Evolutionary conservation across 2,329 filamentous ascomycete genomes (phyloP).

Genomic region (Pseudogymnoascus verrucosus): DNA sequence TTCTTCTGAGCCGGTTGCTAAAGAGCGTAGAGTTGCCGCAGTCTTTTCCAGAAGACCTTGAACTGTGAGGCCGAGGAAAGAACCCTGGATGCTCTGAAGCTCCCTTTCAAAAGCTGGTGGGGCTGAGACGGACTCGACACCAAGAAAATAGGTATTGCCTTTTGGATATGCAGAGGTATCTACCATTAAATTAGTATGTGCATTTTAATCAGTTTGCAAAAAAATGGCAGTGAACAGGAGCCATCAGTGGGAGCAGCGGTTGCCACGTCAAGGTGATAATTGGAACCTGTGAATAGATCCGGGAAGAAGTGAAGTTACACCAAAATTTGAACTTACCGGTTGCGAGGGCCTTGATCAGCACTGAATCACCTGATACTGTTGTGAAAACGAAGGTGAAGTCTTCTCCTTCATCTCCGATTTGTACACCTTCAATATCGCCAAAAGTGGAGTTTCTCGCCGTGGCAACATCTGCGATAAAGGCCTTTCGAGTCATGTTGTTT

Average conservation of each 20-base stretch:
- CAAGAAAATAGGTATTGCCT: slow-evolving; percentile 49
- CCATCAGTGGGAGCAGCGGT: background rate
- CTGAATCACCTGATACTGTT: slow-evolving; percentile 21
- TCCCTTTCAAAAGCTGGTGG: slow-evolving; percentile 33
- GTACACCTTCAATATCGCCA: slow-evolving; percentile 45
- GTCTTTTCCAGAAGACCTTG: background rate
- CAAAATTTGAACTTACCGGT: slow-evolving; percentile 16
- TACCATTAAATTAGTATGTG: background rate
- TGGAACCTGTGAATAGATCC: background rate
- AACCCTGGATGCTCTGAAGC: slow-evolving; percentile 22
- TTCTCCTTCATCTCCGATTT: slow-evolving; percentile 61
- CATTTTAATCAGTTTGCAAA: background rate
- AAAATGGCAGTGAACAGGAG: background rate
- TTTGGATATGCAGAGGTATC: slow-evolving; percentile 46
- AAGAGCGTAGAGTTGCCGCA: background rate
- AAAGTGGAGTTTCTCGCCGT: slow-evolving; percentile 33
- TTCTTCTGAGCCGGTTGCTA: background rate
- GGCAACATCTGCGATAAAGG: slow-evolving; percentile 52
- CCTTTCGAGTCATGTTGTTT: slow-evolving; percentile 52
- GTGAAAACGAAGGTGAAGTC: slow-evolving; percentile 57
- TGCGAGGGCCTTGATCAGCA: slow-evolving; percentile 22
- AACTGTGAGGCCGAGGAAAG: slow-evolving; percentile 19
- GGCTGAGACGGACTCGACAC: slow-evolving; percentile 39
- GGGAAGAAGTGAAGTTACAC: slow-evolving; percentile 15
- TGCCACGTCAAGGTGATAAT: background rate